Evolutionary conservation across 2,329 filamentous ascomycete species (phyloP).

Genomic region (Stagonosporopsis chrysanthemi): DNA sequence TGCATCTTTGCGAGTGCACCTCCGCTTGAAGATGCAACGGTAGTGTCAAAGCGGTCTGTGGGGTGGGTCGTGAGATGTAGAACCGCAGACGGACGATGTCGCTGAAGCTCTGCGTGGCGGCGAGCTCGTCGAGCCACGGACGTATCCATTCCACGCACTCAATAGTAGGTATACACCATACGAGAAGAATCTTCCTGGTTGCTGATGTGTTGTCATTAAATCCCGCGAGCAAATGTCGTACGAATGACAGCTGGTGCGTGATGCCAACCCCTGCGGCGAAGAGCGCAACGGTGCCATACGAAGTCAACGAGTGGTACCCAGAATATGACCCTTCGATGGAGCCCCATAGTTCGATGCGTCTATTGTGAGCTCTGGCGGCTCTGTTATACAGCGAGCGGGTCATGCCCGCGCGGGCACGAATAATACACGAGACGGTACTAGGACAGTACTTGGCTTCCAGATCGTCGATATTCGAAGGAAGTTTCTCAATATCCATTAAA

Average conservation of each 20-base stretch:
- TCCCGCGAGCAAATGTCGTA: constrained; percentile 66
- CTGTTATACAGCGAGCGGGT: constrained; percentile 78
- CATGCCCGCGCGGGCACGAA: constrained; percentile 84
- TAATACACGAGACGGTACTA: constrained; percentile 68
- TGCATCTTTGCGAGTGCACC: constrained; percentile 84
- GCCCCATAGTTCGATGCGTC: constrained; percentile 67
- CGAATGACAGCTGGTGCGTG: constrained; percentile 87
- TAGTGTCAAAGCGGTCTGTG: constrained; percentile 72
- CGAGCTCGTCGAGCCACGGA: constrained; percentile 82
- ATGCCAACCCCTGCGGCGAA: constrained; percentile 92
- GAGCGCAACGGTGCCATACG: constrained; percentile 86
- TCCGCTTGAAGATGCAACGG: constrained; percentile 66
- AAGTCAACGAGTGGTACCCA: constrained; percentile 76
- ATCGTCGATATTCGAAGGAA: constrained; percentile 46
- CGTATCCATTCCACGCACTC: constrained; percentile 88
- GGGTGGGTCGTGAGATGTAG: constrained; percentile 82
- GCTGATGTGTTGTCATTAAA: constrained; percentile 73
- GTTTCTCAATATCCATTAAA: constrained; percentile 11
- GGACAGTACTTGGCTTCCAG: constrained; percentile 54
- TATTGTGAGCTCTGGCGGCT: constrained; percentile 60
- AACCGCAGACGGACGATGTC: constrained; percentile 85
- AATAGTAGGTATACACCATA: constrained; percentile 88
- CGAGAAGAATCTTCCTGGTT: constrained; percentile 76
- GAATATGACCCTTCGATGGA: constrained; percentile 87
- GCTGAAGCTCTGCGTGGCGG: constrained; percentile 76